phyloP scores from a whole-genome alignment of 2,329 filamentous ascomycete genomes.

The Leptographium lundbergii region DNA sequence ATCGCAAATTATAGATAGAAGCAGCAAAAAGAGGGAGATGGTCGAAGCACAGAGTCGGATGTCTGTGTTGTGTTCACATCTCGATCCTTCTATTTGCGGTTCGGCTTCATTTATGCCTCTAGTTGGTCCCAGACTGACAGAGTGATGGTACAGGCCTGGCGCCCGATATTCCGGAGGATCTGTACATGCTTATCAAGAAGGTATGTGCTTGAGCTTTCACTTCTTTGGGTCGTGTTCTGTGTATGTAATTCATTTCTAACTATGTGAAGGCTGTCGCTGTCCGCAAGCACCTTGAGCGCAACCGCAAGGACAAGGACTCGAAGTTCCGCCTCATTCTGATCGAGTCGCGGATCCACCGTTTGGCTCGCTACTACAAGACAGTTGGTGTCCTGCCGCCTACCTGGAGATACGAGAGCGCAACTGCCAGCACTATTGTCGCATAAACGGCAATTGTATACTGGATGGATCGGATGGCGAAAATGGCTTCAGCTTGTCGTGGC shows the following conservation, averaged over 20 bases:
- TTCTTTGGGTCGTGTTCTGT: not conserved
- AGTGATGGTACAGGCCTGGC: constrained; percentile 93
- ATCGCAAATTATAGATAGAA: not conserved
- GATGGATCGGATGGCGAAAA: not conserved
- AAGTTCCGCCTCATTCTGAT: constrained; percentile 99
- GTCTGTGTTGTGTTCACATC: not conserved
- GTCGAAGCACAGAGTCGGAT: too few relatives aligned
- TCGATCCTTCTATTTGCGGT: not conserved
- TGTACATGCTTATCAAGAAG: constrained; percentile 99
- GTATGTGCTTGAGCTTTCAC: constrained; percentile 31
- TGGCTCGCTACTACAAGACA: constrained; percentile 94
- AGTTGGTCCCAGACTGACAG: constrained; percentile 84
- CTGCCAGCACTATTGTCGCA: constrained; percentile 85
- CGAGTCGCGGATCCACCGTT: constrained; percentile 99
- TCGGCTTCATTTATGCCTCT: constrained; percentile 51
- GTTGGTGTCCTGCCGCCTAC: constrained; percentile 74
- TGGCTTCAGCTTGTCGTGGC: not conserved
- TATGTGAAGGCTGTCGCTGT: constrained; percentile 73
- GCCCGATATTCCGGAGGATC: constrained; percentile 96
- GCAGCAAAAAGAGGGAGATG: not conserved
- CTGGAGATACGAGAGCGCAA: constrained; percentile 98
- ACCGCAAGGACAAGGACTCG: constrained; percentile 99
- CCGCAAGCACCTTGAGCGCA: constrained; percentile 99
- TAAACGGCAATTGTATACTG: constrained; percentile 39
- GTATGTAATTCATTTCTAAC: not conserved